Evolutionary conservation across 23 red algal species (phyloP).

Genomic region (Gracilaria domingensis): DNA sequence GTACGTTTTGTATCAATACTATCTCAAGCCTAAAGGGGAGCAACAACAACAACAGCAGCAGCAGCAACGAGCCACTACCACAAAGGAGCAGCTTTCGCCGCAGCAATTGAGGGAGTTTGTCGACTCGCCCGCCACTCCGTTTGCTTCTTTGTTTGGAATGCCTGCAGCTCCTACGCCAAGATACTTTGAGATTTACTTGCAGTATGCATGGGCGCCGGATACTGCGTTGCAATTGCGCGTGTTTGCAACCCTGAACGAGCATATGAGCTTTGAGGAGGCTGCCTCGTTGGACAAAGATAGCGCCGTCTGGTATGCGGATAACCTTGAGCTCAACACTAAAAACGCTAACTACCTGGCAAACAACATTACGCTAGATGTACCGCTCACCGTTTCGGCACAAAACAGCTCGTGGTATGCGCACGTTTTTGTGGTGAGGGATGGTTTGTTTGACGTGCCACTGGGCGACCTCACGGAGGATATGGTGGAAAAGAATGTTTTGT

Average conservation of each 20-base stretch:
- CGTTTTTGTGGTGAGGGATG: slow-evolving; percentile 45
- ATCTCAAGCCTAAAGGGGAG: slow-evolving; percentile 22
- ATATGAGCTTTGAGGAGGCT: slow-evolving; percentile 39
- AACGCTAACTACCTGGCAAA: slow-evolving; percentile 17
- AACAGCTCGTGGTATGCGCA: slow-evolving; percentile 76
- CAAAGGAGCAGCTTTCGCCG: background rate
- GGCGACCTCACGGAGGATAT: slow-evolving; percentile 6
- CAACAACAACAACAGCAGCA: background rate
- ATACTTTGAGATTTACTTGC: slow-evolving; percentile 37
- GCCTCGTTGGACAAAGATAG: background rate
- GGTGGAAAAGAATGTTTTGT: slow-evolving; percentile 42
- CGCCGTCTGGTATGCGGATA: slow-evolving; percentile 45
- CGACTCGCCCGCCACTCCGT: background rate
- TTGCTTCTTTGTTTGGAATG: slow-evolving; percentile 13
- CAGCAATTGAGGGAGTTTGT: background rate
- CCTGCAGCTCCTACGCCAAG: background rate
- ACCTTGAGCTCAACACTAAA: background rate
- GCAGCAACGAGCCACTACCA: background rate
- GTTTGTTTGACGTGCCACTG: slow-evolving; percentile 9
- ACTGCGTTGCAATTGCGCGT: slow-evolving; percentile 34
- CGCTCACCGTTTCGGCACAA: slow-evolving; percentile 4
- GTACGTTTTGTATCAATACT: slow-evolving; percentile 67
- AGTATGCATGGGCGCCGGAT: slow-evolving; percentile 31
- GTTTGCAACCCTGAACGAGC: slow-evolving; percentile 10
- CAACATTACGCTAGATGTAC: slow-evolving; percentile 59